Percentiles rank a stretch among this genome's conserved stretches.
Conservation (phyloP, 2,329 filamentous ascomycete genomes). For the Neonectria faginata region DNA sequence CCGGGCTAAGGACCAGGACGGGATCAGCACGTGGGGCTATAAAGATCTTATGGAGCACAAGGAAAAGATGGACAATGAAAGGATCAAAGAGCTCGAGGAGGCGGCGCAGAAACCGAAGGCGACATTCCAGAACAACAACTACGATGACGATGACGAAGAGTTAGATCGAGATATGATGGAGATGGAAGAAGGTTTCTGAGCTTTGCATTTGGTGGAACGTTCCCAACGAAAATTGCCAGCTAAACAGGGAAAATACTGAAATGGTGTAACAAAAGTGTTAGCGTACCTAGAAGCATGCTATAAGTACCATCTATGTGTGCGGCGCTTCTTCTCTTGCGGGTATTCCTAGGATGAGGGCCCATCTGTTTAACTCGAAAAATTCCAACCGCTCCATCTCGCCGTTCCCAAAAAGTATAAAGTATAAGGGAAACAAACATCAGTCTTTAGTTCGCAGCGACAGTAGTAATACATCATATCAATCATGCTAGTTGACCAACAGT, state of each 20-base stretch:
- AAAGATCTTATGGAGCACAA: conserved; percentile 83
- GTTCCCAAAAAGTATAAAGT: neutral
- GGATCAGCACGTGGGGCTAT: conserved; percentile 91
- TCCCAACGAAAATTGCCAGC: conserved; percentile 11
- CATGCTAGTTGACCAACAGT: conserved; percentile 40
- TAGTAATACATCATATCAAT: conserved; percentile 3
- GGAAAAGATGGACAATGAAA: conserved; percentile 77
- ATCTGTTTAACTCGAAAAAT: conserved; percentile 3
- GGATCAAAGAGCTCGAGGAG: conserved; percentile 71
- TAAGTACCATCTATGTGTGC: conserved; percentile 17
- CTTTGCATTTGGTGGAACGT: neutral
- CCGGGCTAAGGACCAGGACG: conserved; percentile 84
- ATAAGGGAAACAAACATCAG: neutral
- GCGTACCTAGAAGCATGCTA: conserved; percentile 8
- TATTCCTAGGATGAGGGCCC: neutral
- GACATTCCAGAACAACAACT: conserved; percentile 55
- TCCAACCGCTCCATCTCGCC: conserved; percentile 5
- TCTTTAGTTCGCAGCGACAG: neutral
- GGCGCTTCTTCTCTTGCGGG: neutral
- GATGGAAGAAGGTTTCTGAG: conserved; percentile 55
- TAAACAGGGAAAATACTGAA: neutral
- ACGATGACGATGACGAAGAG: conserved; percentile 65
- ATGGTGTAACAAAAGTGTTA: conserved; percentile 2
- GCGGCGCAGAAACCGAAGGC: conserved; percentile 44
- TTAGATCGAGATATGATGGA: conserved; percentile 69